phyloP scores from a whole-genome alignment of 1,139 yeast species.

The Eremothecium cymbalariae region DNA sequence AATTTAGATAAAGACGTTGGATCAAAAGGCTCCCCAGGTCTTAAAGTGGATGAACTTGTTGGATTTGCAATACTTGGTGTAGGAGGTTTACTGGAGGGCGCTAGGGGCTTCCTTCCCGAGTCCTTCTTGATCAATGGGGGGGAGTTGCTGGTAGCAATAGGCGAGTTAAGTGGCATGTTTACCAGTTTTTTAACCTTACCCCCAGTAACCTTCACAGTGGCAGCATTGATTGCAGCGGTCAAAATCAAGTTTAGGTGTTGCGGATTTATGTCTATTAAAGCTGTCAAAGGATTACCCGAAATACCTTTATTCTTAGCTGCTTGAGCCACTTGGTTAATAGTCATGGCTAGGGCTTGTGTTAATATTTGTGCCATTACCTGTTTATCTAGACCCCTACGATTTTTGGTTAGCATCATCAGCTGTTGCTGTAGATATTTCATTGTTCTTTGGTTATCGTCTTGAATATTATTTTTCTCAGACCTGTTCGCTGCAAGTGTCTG shows the following conservation, averaged over 20 bases:
- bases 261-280: conserved; percentile 80
- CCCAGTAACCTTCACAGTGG: conserved; percentile 55
- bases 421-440: conserved; percentile 61
- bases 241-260: conserved; percentile 75
- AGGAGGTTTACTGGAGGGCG: conserved; percentile 10
- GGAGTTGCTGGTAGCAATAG: conserved; percentile 5
- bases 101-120: conserved; percentile 7
- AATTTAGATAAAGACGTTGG: conserved; percentile 32
- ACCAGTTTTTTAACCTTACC: conserved; percentile 36
- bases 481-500: conserved; percentile 33
- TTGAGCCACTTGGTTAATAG: conserved; percentile 81
- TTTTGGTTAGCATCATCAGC: conserved; percentile 58
- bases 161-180: conserved; percentile 23
- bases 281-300: conserved; percentile 69
- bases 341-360: conserved; percentile 89
- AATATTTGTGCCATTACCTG: conserved; percentile 70
- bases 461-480: conserved; percentile 18
- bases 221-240: conserved; percentile 75
- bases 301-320: conserved; percentile 83
- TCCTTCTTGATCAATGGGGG: conserved; percentile 7
- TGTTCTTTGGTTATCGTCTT: conserved; percentile 30
- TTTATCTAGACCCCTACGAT: conserved; percentile 60
- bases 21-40: conserved; percentile 23
- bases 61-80: conserved; percentile 10
- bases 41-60: conserved; percentile 5